phyloP scores from a whole-genome alignment of 1,139 yeast genomes.

The Lipomyces yarrowii region DNA sequence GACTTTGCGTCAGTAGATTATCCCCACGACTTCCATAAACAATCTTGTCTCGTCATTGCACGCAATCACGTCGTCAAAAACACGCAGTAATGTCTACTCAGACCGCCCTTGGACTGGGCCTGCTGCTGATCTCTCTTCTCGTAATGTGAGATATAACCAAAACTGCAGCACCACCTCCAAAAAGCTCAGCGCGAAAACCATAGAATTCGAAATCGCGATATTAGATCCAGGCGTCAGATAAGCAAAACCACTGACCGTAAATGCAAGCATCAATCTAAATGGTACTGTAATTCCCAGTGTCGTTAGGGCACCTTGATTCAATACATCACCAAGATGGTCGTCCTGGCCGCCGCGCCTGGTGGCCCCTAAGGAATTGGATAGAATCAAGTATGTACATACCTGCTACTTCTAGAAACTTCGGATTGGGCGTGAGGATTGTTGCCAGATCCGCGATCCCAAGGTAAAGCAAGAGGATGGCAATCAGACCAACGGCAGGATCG shows the following conservation, averaged over 20 bases:
- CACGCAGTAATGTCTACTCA: not conserved
- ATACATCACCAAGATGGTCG: not conserved
- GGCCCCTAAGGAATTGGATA: not conserved
- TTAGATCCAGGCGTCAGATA: conserved; percentile 22
- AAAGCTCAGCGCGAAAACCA: conserved; percentile 28
- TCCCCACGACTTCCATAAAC: too few relatives aligned
- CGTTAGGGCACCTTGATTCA: not conserved
- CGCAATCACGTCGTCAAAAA: not conserved
- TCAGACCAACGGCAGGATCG: conserved; percentile 27
- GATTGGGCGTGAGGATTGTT: conserved; percentile 19
- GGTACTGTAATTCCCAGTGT: conserved; percentile 16
- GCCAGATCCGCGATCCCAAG: conserved; percentile 24
- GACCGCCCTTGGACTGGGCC: not conserved
- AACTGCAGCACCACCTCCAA: conserved; percentile 30
- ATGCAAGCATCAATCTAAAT: conserved; percentile 29
- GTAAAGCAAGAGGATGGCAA: conserved; percentile 19
- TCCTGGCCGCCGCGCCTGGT: not conserved
- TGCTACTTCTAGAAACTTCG: conserved; percentile 27
- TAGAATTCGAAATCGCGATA: conserved; percentile 26
- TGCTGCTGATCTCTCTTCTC: conserved; percentile 47
- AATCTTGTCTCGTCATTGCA: not conserved
- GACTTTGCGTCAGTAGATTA: too few relatives aligned
- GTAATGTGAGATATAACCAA: conserved; percentile 44
- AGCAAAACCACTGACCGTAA: conserved; percentile 25
- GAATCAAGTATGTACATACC: conserved; percentile 14